These are phyloP conservation scores for Crithidia mellificae DNA, from an alignment of 208 protist genomes.

Conservation along the genomic window DNA sequence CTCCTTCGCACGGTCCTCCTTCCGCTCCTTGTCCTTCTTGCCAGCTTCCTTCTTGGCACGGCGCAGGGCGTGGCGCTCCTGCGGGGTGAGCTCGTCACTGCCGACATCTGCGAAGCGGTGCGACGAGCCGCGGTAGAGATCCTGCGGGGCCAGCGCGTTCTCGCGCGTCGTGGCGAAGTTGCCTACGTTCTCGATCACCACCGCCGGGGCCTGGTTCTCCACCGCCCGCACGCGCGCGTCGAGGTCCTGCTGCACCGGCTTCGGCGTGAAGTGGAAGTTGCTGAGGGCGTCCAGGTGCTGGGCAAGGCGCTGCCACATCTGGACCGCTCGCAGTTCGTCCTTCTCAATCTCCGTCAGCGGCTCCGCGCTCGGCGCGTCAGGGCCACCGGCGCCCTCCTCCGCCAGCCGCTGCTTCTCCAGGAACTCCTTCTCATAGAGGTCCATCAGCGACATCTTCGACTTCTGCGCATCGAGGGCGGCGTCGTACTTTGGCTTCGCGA, in stretches of 20 bases:
- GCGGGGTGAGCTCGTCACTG: conserved; percentile 63
- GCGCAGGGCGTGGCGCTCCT: conserved; percentile 77
- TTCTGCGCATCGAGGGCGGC: conserved; percentile 78
- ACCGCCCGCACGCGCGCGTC: conserved; percentile 87
- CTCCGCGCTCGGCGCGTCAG: conserved; percentile 52
- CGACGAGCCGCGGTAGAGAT: conserved; percentile 71
- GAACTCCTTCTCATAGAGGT: conserved; percentile 93
- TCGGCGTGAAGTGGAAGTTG: conserved; percentile 92
- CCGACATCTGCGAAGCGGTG: conserved; percentile 72
- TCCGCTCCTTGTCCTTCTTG: conserved; percentile 40
- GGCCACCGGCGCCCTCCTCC: conserved; percentile 53
- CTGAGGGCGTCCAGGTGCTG: conserved; percentile 91
- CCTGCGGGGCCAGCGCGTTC: conserved; percentile 83
- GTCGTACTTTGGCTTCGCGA: conserved; percentile 59
- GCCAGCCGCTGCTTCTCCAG: conserved; percentile 70
- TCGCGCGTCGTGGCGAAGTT: conserved; percentile 83
- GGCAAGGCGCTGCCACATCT: conserved; percentile 89
- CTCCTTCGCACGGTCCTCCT: conserved; percentile 40
- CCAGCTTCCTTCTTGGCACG: conserved; percentile 74
- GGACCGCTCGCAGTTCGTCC: conserved; percentile 89
- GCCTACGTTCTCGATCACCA: conserved; percentile 81
- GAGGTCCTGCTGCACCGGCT: conserved; percentile 84
- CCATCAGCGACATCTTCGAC: conserved; percentile 89
- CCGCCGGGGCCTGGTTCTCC: conserved; percentile 79
- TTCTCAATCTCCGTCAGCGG: conserved; percentile 90